Percentiles rank a stretch among this genome's conserved stretches.
phyloP scores from a whole-genome alignment of 208 protist genomes.

The Tritrichomonas foetus region DNA sequence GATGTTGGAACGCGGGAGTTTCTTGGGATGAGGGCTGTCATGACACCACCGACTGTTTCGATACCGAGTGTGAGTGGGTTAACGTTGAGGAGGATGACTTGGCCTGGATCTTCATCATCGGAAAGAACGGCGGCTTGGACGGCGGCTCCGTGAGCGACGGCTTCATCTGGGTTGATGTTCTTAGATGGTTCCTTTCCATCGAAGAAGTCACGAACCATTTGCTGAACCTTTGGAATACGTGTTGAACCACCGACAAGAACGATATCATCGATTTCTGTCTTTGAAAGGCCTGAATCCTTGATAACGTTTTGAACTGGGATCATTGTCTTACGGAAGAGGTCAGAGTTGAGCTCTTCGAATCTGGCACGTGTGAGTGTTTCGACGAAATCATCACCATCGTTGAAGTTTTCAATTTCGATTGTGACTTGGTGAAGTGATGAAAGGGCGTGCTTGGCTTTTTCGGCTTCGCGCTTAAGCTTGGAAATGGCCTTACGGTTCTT shows the following conservation, averaged over 20 bases:
- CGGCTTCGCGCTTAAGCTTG: constrained; percentile 69
- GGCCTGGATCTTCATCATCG: constrained; percentile 72
- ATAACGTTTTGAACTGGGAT: constrained; percentile 82
- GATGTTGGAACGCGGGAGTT: constrained; percentile 67
- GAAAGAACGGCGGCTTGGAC: constrained; percentile 89
- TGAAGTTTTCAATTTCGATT: constrained; percentile 90
- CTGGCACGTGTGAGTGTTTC: constrained; percentile 83
- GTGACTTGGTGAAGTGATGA: constrained; percentile 63
- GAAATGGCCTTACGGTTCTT: constrained; percentile 64
- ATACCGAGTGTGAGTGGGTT: constrained; percentile 61
- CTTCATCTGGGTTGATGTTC: constrained; percentile 94
- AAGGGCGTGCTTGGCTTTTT: constrained; percentile 82
- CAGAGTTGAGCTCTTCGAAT: constrained; percentile 74
- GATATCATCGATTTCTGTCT: constrained; percentile 85
- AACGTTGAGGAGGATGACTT: constrained; percentile 60
- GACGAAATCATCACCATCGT: constrained; percentile 89
- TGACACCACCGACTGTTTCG: too few relatives aligned
- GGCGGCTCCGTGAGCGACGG: constrained; percentile 93
- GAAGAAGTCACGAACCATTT: constrained; percentile 71
- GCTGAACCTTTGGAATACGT: constrained; percentile 79
- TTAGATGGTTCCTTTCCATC: constrained; percentile 84
- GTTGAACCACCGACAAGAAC: constrained; percentile 89
- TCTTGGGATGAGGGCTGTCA: constrained; percentile 77
- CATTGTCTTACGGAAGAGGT: constrained; percentile 80
- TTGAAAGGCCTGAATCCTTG: constrained; percentile 80